phyloP scores from a whole-genome alignment of 306 rosid genomes.

The Trifolium pratense region DNA sequence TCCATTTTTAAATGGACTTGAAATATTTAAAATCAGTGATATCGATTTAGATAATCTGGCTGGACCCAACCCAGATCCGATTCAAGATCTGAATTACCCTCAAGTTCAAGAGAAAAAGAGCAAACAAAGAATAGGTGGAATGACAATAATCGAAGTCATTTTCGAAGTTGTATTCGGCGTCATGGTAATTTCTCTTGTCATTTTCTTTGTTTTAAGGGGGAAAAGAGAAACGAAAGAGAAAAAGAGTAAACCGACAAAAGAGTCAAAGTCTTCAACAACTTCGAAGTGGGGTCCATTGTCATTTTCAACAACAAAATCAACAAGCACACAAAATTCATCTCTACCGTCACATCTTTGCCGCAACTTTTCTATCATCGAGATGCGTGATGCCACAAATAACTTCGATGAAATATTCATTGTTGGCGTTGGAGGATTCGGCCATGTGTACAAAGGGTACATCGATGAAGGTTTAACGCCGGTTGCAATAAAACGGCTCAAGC shows the following conservation, averaged over 20 bases:
- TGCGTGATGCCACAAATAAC: slow-evolving; percentile 48
- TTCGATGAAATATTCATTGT: slow-evolving; percentile 47
- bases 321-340: not conserved
- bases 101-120: not conserved
- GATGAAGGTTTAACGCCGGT: slow-evolving; percentile 42
- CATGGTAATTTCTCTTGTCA: not conserved
- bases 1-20: slow-evolving; percentile 54
- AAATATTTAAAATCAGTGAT: slow-evolving; percentile 56
- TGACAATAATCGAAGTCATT: not conserved
- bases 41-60: slow-evolving; percentile 16
- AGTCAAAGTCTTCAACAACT: slow-evolving; percentile 28
- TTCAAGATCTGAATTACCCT: not conserved
- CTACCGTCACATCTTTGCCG: slow-evolving; percentile 51
- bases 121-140: not conserved
- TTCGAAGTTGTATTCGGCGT: slow-evolving; percentile 18
- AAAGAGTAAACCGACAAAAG: not conserved
- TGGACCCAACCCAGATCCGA: slow-evolving; percentile 49
- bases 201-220: slow-evolving; percentile 1
- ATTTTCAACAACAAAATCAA: slow-evolving; percentile 42
- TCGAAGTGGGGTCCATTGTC: slow-evolving; percentile 49
- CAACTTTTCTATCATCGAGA: slow-evolving; percentile 42
- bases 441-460: slow-evolving; percentile 61
- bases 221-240: not conserved
- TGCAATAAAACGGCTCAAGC: slow-evolving; percentile 53
- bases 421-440: slow-evolving; percentile 59